Conservation (phyloP, 2,329 filamentous ascomycete species). For the Lachnellula cervina region DNA sequence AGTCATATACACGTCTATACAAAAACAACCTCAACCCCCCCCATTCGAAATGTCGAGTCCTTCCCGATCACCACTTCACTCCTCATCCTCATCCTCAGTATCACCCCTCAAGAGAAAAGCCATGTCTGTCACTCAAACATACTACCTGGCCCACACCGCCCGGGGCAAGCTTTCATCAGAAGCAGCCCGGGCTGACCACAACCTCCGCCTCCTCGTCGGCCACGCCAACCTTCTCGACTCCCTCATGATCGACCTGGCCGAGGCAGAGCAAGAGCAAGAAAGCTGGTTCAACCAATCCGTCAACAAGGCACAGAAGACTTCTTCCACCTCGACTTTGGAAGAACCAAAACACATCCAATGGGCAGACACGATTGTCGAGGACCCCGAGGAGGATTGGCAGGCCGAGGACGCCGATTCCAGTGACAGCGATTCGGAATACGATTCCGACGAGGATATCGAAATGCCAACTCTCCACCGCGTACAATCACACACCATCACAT, state of each 20-base stretch:
- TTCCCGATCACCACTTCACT: slow-evolving; percentile 20
- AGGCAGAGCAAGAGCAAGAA: slow-evolving; percentile 93
- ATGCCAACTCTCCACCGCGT: slow-evolving; percentile 47
- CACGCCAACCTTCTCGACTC: slow-evolving; percentile 98
- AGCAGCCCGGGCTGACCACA: slow-evolving; percentile 85
- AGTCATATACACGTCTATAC: slow-evolving; percentile 21
- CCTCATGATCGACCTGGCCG: slow-evolving; percentile 85
- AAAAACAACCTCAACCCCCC: neutral
- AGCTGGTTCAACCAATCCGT: slow-evolving; percentile 97
- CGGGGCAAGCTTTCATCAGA: slow-evolving; percentile 92
- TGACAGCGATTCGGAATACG: slow-evolving; percentile 44
- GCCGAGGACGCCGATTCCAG: slow-evolving; percentile 54
- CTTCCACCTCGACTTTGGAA: slow-evolving; percentile 3
- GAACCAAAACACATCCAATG: slow-evolving; percentile 73
- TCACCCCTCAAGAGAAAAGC: slow-evolving; percentile 57
- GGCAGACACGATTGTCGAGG: slow-evolving; percentile 73
- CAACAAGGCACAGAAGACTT: slow-evolving; percentile 58
- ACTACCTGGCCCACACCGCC: slow-evolving; percentile 96
- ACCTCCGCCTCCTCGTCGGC: slow-evolving; percentile 90
- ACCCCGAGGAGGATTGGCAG: slow-evolving; percentile 66
- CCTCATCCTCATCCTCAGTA: slow-evolving; percentile 14
- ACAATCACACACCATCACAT: slow-evolving; percentile 35
- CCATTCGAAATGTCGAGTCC: slow-evolving; percentile 26
- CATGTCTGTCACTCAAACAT: slow-evolving; percentile 98
- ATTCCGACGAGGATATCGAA: slow-evolving; percentile 53